Evolutionary conservation across 495 filamentous ascomycete species (phyloP).

Genomic region (Neurospora terricola): DNA sequence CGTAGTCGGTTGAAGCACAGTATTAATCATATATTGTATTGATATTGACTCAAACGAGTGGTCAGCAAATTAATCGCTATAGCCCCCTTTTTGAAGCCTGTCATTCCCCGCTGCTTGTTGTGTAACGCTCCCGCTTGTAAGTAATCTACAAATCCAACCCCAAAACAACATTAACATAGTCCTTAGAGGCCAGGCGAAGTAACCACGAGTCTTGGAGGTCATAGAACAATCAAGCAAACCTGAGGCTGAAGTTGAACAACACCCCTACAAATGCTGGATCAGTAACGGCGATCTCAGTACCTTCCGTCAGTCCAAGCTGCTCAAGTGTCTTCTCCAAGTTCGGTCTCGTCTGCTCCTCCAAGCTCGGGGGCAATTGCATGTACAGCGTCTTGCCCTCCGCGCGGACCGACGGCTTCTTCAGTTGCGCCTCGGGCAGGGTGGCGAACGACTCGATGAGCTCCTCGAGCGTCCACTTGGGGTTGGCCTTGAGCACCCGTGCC

Average conservation of each 20-base stretch:
- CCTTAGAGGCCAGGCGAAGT: not conserved
- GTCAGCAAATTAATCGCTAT: not conserved
- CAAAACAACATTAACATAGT: not conserved
- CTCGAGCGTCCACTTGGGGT: slow-evolving; percentile 62
- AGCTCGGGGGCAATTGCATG: slow-evolving; percentile 68
- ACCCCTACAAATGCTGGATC: slow-evolving; percentile 69
- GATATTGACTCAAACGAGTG: not conserved
- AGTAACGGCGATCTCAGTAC: slow-evolving; percentile 59
- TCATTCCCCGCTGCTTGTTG: not conserved
- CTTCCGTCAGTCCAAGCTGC: slow-evolving; percentile 39
- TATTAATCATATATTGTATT: not conserved
- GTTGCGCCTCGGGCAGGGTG: slow-evolving; percentile 70
- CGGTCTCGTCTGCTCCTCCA: slow-evolving; percentile 70
- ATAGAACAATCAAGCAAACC: slow-evolving; percentile 16
- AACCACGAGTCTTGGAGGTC: not conserved
- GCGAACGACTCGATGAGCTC: slow-evolving; percentile 82
- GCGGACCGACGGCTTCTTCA: slow-evolving; percentile 84
- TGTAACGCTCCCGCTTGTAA: not conserved
- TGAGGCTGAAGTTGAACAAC: slow-evolving; percentile 59
- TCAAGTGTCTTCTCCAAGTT: slow-evolving; percentile 67
- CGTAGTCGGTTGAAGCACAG: not conserved
- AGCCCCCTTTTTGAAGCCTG: not conserved
- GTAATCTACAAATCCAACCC: not conserved
- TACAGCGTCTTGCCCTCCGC: slow-evolving; percentile 78
- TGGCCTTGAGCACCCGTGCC: slow-evolving; percentile 60